Percentiles rank a stretch among this genome's conserved stretches.
phyloP scores from a whole-genome alignment of 2,329 filamentous ascomycete genomes.

The Ceratocystiopsis minuta region DNA sequence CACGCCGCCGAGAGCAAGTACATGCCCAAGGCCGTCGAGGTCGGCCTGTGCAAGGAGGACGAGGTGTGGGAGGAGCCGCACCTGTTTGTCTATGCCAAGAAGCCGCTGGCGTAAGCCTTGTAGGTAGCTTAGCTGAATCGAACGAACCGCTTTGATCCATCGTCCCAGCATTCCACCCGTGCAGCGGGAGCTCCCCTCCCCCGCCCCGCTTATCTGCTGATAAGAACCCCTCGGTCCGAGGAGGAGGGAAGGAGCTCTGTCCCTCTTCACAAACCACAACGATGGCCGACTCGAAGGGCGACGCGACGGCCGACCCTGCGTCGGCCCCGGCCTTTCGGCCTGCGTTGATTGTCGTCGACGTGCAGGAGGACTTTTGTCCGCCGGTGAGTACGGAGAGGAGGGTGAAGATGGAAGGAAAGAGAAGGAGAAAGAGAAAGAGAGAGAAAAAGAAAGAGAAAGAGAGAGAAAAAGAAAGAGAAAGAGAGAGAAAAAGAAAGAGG shows the following conservation, averaged over 20 bases:
- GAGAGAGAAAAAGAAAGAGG: conserved; percentile 1
- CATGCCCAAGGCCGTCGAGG: conserved; percentile 10
- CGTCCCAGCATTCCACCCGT: no score
- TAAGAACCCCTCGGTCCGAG: no score
- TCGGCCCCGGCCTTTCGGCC: conserved; percentile 13
- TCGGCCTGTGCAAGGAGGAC: conserved; percentile 11
- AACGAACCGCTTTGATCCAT: no score
- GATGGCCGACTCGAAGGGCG: no score
- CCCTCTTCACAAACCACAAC: no score
- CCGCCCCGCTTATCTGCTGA: no score
- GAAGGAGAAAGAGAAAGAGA: no score
- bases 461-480: neutral
- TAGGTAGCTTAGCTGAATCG: no score
- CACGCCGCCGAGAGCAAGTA: conserved; percentile 8
- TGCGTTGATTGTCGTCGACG: conserved; percentile 57
- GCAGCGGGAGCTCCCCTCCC: no score
- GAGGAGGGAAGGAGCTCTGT: no score
- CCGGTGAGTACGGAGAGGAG: conserved; percentile 39
- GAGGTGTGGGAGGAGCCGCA: conserved; percentile 15
- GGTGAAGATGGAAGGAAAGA: no score
- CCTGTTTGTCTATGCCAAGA: conserved; percentile 14
- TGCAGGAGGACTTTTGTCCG: conserved; percentile 90
- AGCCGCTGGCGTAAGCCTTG: conserved; percentile 6
- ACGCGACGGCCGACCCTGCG: no score
- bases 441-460: conserved; percentile 1